Evolutionary conservation across 805 yeast genomes (phyloP), one percentile per base, ranked within the genome.

Genomic region (Hyphopichia homilentoma): DNA sequence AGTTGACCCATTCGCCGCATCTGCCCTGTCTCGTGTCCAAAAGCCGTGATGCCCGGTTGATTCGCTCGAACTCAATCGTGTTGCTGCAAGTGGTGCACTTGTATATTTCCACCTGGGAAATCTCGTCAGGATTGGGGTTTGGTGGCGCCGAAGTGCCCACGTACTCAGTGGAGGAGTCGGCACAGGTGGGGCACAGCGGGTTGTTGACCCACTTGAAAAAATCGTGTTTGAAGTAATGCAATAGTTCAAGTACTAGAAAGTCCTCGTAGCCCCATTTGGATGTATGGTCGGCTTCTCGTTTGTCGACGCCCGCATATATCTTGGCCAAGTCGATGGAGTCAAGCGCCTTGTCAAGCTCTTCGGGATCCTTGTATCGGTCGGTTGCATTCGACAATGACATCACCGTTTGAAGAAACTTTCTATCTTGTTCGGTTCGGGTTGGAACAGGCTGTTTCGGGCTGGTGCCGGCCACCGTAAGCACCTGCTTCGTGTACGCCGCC

Each of bases 1-100:
- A 77, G 45, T 84, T 84, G 34, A 89, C 90, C 95, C 95, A 90
- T 54, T 90, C 97, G 1, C 97, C 97, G 58, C 97, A 90, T 29
- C 97, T 68, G 0, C 97, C 97, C 21, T 52, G 51, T 26, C 86
- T 61, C 0, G 81, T 73, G 18, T 73, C 62, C 11, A 90, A 56
- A 16, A 90, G 59, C 38, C 71, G 75, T 1, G 59, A 59, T 0
- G 90, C 83, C 40, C 78, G 73, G 50, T 84, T 81, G 49, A 84
- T 83, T 22, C 97, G 65, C 1, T 96, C 88, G 42, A 87, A 90
- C 29, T 85, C 62, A 11, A 76, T 63, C 1, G 36, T 33, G 0
- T 34, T 25, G 2, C 52, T 41, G 54, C 96, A 87, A 2, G 44
- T 41, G 1, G 39, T 35, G 52, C 96, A 89, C 38, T 54, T 50